Conservation (phyloP, 108 stramenopile species). For the Discostella pseudostelligera region DNA sequence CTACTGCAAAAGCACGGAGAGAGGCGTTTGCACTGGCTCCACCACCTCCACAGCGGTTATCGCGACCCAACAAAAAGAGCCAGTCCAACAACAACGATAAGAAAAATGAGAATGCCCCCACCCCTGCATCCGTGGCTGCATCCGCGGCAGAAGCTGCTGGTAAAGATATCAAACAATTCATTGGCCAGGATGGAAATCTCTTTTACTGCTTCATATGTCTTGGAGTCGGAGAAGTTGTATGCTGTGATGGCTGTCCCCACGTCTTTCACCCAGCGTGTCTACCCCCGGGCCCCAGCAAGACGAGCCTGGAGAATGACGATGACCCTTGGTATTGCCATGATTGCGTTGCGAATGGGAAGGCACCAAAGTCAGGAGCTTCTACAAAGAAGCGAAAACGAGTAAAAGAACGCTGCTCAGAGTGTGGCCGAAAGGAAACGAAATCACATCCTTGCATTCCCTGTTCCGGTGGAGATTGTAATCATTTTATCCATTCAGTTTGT, state of each 20-base stretch:
- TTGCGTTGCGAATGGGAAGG: slow-evolving; percentile 40
- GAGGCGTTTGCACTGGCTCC: slow-evolving; percentile 12
- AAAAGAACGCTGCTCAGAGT: slow-evolving; percentile 11
- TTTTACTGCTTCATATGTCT: slow-evolving; percentile 68
- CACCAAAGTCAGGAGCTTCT: slow-evolving; percentile 14
- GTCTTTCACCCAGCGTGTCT: slow-evolving; percentile 76
- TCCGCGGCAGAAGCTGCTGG: slow-evolving; percentile 3
- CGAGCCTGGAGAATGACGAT: slow-evolving; percentile 63
- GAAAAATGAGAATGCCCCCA: neutral
- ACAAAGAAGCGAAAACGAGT: slow-evolving; percentile 15
- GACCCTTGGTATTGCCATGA: slow-evolving; percentile 85
- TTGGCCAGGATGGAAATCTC: slow-evolving; percentile 71
- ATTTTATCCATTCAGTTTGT: slow-evolving; percentile 12
- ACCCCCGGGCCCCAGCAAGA: slow-evolving; percentile 50
- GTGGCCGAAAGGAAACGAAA: slow-evolving; percentile 16
- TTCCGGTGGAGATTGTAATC: slow-evolving; percentile 11
- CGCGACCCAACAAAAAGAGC: neutral
- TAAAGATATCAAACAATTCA: slow-evolving; percentile 19
- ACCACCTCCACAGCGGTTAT: slow-evolving; percentile 3
- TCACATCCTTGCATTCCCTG: slow-evolving; percentile 16
- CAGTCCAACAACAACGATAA: slow-evolving; percentile 1
- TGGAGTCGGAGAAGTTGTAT: slow-evolving; percentile 78
- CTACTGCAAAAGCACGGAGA: slow-evolving; percentile 15
- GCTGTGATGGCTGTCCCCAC: slow-evolving; percentile 83
- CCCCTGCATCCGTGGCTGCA: neutral